These are phyloP conservation scores for Dryadomyces quercivorus DNA, from an alignment of 2,329 filamentous ascomycete species.

Conservation along the genomic window DNA sequence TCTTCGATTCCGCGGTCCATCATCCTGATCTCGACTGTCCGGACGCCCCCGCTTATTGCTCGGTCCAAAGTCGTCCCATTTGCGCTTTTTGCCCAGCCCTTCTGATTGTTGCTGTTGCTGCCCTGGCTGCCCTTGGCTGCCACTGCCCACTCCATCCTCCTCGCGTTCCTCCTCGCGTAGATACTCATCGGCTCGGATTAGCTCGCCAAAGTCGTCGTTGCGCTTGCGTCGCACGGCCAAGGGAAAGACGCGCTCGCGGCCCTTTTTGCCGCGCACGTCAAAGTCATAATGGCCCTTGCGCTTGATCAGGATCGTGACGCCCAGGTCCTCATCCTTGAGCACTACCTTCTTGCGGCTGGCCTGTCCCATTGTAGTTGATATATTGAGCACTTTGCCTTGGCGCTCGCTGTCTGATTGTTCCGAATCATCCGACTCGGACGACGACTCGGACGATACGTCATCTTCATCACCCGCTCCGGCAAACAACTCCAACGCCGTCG, in stretches of 20 bases:
- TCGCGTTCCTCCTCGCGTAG: conserved; percentile 86
- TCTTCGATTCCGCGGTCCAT: not conserved
- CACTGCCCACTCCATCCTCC: conserved; percentile 40
- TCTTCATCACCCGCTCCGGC: conserved; percentile 64
- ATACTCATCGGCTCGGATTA: conserved; percentile 90
- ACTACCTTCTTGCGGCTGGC: conserved; percentile 75
- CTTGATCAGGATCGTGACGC: conserved; percentile 80
- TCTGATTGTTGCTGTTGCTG: conserved; percentile 13
- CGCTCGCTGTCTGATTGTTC: conserved; percentile 84
- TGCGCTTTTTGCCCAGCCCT: conserved; percentile 72
- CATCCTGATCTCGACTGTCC: not conserved
- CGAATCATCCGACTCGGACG: conserved; percentile 72
- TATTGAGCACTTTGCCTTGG: conserved; percentile 83
- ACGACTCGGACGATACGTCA: conserved; percentile 53
- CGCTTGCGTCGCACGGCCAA: conserved; percentile 68
- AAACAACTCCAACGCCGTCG: conserved; percentile 52
- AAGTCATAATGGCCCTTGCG: conserved; percentile 89
- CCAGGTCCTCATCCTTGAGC: conserved; percentile 78
- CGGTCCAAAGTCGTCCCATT: conserved; percentile 65
- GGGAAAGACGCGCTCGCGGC: conserved; percentile 85
- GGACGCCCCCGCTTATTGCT: not conserved
- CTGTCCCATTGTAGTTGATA: conserved; percentile 75
- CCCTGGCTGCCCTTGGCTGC: not conserved
- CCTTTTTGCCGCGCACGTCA: conserved; percentile 81
- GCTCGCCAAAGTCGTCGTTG: conserved; percentile 83